These are phyloP conservation scores for Piper betle DNA, from an alignment of 164 flowering plant species.

Conservation along the genomic window DNA sequence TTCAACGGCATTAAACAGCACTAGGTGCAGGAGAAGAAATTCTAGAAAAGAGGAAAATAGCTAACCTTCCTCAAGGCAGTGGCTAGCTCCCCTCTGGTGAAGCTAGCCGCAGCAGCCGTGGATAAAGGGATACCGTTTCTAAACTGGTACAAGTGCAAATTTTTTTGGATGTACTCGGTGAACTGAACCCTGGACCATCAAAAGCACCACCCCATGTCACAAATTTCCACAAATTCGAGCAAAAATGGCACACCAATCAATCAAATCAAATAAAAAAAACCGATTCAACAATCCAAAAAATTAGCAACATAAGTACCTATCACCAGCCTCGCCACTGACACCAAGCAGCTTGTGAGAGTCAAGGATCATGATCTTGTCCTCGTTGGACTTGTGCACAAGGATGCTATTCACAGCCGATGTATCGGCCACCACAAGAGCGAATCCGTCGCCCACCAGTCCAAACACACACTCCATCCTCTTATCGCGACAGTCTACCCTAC, in stretches of 20 bases:
- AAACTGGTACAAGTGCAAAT: not conserved
- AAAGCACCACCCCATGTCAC: no score
- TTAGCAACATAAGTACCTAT: no score
- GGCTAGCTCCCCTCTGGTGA: not conserved
- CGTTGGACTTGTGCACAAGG: constrained; percentile 81
- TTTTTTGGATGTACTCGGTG: constrained; percentile 79
- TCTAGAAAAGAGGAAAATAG: not conserved
- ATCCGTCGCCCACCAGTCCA: constrained; percentile 83
- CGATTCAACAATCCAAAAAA: no score
- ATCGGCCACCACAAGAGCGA: constrained; percentile 75
- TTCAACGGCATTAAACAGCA: no score
- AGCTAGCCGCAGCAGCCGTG: not conserved
- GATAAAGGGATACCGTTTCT: not conserved
- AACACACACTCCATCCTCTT: constrained; percentile 81
- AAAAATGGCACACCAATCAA: no score
- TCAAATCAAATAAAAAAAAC: no score
- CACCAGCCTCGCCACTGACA: no score
- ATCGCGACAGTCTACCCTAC: no score
- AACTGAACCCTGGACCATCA: not conserved
- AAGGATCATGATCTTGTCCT: constrained; percentile 22
- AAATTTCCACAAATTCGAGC: no score
- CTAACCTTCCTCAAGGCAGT: not conserved
- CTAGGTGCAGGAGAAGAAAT: not conserved
- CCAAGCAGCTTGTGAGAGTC: not conserved
- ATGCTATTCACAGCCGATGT: constrained; percentile 92